These are phyloP conservation scores for Closterium sp. DNA, from an alignment of 139 green algal genomes.

Conservation along the genomic window DNA sequence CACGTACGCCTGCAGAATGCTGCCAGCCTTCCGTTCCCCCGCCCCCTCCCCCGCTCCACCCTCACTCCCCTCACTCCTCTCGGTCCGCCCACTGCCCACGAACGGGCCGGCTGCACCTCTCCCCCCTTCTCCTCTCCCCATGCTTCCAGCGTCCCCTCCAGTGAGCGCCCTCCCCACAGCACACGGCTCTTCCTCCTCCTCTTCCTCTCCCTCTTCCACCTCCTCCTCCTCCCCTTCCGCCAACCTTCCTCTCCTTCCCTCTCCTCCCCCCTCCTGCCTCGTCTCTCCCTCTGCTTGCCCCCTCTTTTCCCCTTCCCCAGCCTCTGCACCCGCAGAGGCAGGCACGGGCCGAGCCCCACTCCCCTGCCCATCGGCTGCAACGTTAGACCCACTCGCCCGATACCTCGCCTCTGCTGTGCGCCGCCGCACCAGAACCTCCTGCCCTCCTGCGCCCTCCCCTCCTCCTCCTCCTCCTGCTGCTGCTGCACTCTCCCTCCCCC, in stretches of 20 bases:
- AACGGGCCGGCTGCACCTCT: background rate
- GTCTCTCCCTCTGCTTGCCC: background rate
- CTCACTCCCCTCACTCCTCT: background rate
- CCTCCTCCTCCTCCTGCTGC: background rate
- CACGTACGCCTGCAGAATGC: background rate
- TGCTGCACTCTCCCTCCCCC: background rate
- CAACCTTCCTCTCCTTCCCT: background rate
- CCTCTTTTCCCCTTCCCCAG: background rate
- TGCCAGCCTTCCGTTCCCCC: background rate
- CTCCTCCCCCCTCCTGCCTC: background rate
- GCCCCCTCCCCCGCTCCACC: background rate
- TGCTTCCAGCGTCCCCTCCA: background rate
- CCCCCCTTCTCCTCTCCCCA: background rate
- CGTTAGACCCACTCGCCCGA: no score
- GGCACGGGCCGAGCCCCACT: no score
- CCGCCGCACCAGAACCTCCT: no score
- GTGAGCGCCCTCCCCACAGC: background rate
- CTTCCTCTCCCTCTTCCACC: constrained; percentile 5
- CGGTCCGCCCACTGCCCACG: background rate
- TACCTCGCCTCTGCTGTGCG: no score
- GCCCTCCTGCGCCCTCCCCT: background rate
- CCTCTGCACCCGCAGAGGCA: no score
- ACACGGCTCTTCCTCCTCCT: background rate
- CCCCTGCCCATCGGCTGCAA: no score
- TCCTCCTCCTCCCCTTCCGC: background rate